These are phyloP conservation scores for Globisporangium barbulae DNA, from an alignment of 352 stramenopile genomes.

Conservation along the genomic window DNA sequence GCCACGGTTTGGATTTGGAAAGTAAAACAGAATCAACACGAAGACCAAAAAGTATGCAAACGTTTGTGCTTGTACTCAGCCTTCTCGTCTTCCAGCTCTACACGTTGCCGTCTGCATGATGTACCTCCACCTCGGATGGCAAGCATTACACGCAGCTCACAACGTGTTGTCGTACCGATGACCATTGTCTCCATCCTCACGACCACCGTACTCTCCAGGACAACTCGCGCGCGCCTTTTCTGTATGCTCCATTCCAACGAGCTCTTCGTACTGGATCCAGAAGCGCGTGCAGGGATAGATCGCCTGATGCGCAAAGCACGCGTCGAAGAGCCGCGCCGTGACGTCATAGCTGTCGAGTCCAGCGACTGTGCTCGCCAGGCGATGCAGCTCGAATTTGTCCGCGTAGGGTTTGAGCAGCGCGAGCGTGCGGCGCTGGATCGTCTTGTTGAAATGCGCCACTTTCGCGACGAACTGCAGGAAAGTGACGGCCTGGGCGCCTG, in stretches of 20 bases:
- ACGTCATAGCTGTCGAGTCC: constrained; percentile 40
- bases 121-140: too few relatives aligned
- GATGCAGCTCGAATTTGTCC: constrained; percentile 41
- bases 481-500: constrained; percentile 42
- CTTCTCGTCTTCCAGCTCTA: not conserved
- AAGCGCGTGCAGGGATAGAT: constrained; percentile 31
- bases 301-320: constrained; percentile 23
- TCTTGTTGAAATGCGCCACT: constrained; percentile 56
- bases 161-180: not conserved
- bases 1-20: not conserved
- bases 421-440: constrained; percentile 45
- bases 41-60: not conserved
- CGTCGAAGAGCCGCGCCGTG: constrained; percentile 35
- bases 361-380: constrained; percentile 43
- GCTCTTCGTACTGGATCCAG: constrained; percentile 50
- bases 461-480: constrained; percentile 75
- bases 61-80: not conserved
- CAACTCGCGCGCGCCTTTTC: constrained; percentile 15
- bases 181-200: not conserved
- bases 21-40: constrained; percentile 4
- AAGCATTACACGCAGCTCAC: not conserved
- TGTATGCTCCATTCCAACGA: constrained; percentile 35
- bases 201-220: not conserved
- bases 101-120: not conserved
- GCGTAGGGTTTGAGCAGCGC: constrained; percentile 42